Conservation (phyloP, 768 basidiomycete species). For the Termitomyces heimii region DNA sequence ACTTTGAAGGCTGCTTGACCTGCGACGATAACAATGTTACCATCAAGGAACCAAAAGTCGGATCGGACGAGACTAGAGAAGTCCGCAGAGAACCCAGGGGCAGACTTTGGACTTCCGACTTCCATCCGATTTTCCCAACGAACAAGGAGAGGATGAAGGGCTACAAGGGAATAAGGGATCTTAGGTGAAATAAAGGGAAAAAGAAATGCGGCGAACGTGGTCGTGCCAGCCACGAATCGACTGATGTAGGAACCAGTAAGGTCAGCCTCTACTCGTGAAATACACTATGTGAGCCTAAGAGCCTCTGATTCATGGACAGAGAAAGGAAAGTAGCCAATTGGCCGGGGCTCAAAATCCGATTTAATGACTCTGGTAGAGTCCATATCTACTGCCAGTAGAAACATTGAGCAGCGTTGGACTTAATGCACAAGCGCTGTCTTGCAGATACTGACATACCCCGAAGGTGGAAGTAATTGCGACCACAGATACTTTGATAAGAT, state of each 20-base stretch:
- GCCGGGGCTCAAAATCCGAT: not conserved
- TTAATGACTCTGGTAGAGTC: not conserved
- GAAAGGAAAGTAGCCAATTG: not conserved
- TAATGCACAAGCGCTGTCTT: not conserved
- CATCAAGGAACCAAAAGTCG: slow-evolving; percentile 72
- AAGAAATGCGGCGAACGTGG: not conserved
- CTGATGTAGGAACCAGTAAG: not conserved
- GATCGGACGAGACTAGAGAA: slow-evolving; percentile 33
- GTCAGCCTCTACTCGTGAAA: not conserved
- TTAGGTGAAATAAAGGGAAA: not conserved
- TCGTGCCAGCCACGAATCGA: not conserved
- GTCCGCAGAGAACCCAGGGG: not conserved
- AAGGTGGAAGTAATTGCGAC: not conserved
- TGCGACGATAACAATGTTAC: slow-evolving; percentile 61
- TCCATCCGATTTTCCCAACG: slow-evolving; percentile 5
- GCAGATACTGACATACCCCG: not conserved
- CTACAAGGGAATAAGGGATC: not conserved
- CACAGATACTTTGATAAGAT: not conserved
- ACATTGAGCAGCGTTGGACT: not conserved
- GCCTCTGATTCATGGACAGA: not conserved
- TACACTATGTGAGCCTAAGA: not conserved
- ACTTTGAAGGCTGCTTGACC: slow-evolving; percentile 62
- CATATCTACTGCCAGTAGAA: not conserved
- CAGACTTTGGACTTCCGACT: not conserved
- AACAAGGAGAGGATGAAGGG: not conserved